Evolutionary conservation across 139 green algal genomes (phyloP), one percentile per base, ranked within the genome.

Genomic region (Picochlorum sp.): DNA sequence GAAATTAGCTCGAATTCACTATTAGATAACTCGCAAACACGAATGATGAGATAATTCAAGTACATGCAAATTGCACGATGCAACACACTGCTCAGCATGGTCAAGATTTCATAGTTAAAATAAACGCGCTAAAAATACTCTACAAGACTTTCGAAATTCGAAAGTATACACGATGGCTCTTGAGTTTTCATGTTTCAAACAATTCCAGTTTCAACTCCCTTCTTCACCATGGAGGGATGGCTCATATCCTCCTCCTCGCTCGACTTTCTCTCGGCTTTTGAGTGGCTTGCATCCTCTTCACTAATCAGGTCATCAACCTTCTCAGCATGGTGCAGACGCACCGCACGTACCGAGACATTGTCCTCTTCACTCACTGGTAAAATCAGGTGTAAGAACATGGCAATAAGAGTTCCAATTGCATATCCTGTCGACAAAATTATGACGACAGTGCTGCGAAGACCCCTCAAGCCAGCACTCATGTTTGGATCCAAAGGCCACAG

Each of bases 301-400:
- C 10, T 21, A 54, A 54, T 18, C 47, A 54, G 47, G 8, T 54
- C 47, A 26, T 54, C 47, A 7, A 54, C 47, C 47, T 54, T 54
- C 10, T 54, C 47, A 21, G 47, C 47, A 24, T 54, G 47, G n/a
- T 54, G 11, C 47, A 54, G 47, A 9, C 47, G 47, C 24, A 54
- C 47, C 23, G 47, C 47, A 20, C 47, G 47, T 23, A 54, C 47
- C 23, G 47, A 54, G 5, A 13, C 47, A 54, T 54, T 59, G 57
- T 65, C 58, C 4, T 65, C 58, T 32, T 67, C 28, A 62, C 41
- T 57, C 4, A 45, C 11, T 45, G 66, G 66, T 28, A 73, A 57
- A 21, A 73, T 32, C 6, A 67, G 57, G 56, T 73, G 61, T 6
- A 73, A 57, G 24, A 73, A 34, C 38, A 73, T 73, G 26, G 66